These are phyloP conservation scores for Guillardia theta DNA, from an alignment of 78 protist species.

Conservation along the genomic window DNA sequence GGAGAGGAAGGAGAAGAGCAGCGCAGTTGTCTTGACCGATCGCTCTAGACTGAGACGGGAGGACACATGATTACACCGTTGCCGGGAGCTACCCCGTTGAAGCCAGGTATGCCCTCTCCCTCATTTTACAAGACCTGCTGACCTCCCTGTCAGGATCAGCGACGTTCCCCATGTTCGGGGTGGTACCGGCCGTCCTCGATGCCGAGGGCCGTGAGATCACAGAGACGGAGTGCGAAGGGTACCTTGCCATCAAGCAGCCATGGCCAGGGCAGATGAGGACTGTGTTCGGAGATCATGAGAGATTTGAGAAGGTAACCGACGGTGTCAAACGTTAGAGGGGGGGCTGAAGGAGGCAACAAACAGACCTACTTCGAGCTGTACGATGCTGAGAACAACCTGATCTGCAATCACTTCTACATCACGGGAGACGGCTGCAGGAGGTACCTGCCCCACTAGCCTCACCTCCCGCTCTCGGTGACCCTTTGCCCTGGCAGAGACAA, in stretches of 20 bases:
- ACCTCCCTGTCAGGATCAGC: slow-evolving; percentile 72
- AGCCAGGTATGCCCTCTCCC: slow-evolving; percentile 89
- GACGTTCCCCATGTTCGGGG: slow-evolving; percentile 90
- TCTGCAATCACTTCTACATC: slow-evolving; percentile 77
- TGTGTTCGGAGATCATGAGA: slow-evolving; percentile 72
- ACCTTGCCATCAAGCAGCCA: slow-evolving; percentile 63
- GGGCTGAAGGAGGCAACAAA: neutral
- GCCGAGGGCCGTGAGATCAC: slow-evolving; percentile 6
- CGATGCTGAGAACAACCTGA: neutral
- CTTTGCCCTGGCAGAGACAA: slow-evolving; percentile 71
- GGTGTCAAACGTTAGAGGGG: neutral
- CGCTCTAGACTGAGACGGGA: slow-evolving; percentile 47
- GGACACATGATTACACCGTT: slow-evolving; percentile 87
- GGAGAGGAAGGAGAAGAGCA: neutral
- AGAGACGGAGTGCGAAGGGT: slow-evolving; percentile 43
- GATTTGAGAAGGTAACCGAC: slow-evolving; percentile 27
- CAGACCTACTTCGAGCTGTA: slow-evolving; percentile 54
- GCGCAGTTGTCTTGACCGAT: neutral
- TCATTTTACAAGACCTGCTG: slow-evolving; percentile 76
- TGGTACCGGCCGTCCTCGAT: slow-evolving; percentile 44
- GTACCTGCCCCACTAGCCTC: slow-evolving; percentile 66
- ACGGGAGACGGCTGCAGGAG: slow-evolving; percentile 86
- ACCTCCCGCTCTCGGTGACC: slow-evolving; percentile 85
- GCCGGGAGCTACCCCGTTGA: slow-evolving; percentile 87
- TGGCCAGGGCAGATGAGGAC: slow-evolving; percentile 92